Percentiles rank a stretch among this genome's conserved stretches.
These are phyloP conservation scores for Aristolochia fimbriata DNA, from an alignment of 164 flowering plant species.

Conservation along the genomic window DNA sequence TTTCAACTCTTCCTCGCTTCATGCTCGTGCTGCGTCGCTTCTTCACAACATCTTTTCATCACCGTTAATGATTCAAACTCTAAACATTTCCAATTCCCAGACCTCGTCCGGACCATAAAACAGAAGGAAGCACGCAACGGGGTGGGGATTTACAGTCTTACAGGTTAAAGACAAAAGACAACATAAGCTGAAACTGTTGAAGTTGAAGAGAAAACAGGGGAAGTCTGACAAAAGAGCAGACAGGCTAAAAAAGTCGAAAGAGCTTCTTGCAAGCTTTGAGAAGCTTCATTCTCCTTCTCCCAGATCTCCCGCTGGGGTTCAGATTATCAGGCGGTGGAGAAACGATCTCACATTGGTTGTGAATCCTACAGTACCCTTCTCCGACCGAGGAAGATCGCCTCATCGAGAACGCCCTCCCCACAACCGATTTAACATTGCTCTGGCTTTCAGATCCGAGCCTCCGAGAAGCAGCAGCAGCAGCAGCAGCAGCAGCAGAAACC, in stretches of 20 bases:
- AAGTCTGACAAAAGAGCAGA: not conserved
- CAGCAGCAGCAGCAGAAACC: slow-evolving; percentile 17
- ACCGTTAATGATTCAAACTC: too few species aligned
- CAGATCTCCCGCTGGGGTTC: slow-evolving; percentile 3
- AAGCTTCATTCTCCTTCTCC: slow-evolving; percentile 9
- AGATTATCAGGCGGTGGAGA: not conserved
- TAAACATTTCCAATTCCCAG: too few species aligned
- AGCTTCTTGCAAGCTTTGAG: slow-evolving; percentile 14
- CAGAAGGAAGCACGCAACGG: too few species aligned
- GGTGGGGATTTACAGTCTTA: too few species aligned
- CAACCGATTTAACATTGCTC: slow-evolving; percentile 9
- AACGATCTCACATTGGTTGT: slow-evolving; percentile 25
- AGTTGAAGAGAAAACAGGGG: not conserved
- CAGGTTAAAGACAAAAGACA: not conserved
- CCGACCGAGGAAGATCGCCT: slow-evolving; percentile 48
- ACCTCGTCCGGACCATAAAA: too few species aligned
- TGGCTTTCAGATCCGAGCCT: slow-evolving; percentile 12
- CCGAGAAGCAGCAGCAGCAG: slow-evolving; percentile 17
- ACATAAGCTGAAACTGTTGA: not conserved
- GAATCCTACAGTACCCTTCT: slow-evolving; percentile 46
- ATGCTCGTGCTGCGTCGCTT: too few species aligned
- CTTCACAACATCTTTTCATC: too few species aligned
- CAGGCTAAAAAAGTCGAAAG: slow-evolving; percentile 3
- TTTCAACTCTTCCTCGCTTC: too few species aligned
- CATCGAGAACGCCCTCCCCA: slow-evolving; percentile 37